Evolutionary conservation across 73 alveolate species (phyloP).

Genomic region (Blepharisma japonicum): DNA sequence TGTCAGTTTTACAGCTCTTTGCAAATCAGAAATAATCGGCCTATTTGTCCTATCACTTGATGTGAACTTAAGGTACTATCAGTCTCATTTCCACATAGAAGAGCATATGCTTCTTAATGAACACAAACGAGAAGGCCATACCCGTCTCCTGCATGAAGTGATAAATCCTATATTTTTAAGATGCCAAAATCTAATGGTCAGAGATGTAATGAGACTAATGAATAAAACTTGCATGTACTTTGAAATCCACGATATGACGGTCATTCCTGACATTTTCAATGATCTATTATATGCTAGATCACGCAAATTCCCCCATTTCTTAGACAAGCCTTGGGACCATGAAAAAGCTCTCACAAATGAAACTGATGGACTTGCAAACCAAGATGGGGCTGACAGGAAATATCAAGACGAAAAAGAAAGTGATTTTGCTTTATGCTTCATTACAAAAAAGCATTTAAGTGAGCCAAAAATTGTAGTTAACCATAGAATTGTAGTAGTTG

Average conservation of each 20-base stretch:
- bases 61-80: slow-evolving; percentile 89
- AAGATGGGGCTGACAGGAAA: slow-evolving; percentile 90
- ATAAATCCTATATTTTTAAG: slow-evolving; percentile 86
- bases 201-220: slow-evolving; percentile 88
- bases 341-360: slow-evolving; percentile 70
- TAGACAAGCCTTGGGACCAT: slow-evolving; percentile 92
- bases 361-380: slow-evolving; percentile 65
- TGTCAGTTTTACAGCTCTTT: slow-evolving; percentile 72
- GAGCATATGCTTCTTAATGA: slow-evolving; percentile 87
- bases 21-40: slow-evolving; percentile 86
- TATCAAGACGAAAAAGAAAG: slow-evolving; percentile 86
- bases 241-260: slow-evolving; percentile 85
- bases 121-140: slow-evolving; percentile 90
- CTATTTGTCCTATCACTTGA: slow-evolving; percentile 82
- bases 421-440: slow-evolving; percentile 88
- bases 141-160: slow-evolving; percentile 83
- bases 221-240: slow-evolving; percentile 91
- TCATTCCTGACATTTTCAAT: slow-evolving; percentile 88
- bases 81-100: slow-evolving; percentile 90
- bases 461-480: slow-evolving; percentile 92
- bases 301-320: slow-evolving; percentile 97
- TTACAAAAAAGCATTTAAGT: slow-evolving; percentile 82
- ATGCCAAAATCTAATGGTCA: slow-evolving; percentile 83
- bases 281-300: slow-evolving; percentile 89
- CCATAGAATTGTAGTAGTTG: slow-evolving; percentile 95